A percentile compares a stretch with the other conserved stretches of the same genome.
Conservation (phyloP, 139 green algal genomes). For the Diplosphaera chodatii region DNA sequence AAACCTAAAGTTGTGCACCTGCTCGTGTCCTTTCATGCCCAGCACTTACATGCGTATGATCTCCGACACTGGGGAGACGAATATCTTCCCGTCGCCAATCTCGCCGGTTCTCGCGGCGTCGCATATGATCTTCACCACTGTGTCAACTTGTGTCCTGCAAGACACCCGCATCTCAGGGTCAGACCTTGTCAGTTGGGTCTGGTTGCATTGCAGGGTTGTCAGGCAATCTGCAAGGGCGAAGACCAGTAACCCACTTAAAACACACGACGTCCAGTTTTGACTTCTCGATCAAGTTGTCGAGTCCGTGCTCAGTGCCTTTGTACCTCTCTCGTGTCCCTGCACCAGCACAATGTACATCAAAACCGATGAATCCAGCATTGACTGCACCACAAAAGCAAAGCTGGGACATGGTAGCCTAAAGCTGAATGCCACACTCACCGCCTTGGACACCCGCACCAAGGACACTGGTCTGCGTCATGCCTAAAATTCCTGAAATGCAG, state of each 20-base stretch:
- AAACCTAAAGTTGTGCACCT: background rate
- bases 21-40: background rate
- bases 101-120: slow-evolving; percentile 70
- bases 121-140: slow-evolving; percentile 53
- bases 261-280: slow-evolving; percentile 68
- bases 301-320: slow-evolving; percentile 65
- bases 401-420: background rate
- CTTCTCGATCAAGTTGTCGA: slow-evolving; percentile 69
- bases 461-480: slow-evolving; percentile 69
- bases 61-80: slow-evolving; percentile 76
- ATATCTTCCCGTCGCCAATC: slow-evolving; percentile 88
- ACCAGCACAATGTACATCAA: background rate
- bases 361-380: background rate
- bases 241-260: slow-evolving; percentile 12
- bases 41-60: slow-evolving; percentile 66
- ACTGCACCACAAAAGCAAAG: background rate
- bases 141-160: slow-evolving; percentile 65
- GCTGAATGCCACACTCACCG: slow-evolving; percentile 38
- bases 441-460: slow-evolving; percentile 72
- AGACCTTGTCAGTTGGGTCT: background rate
- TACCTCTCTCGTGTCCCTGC: slow-evolving; percentile 71
- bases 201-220: background rate
- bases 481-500: slow-evolving; percentile 49
- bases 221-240: too few relatives aligned
- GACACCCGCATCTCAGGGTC: background rate